Percentiles rank a stretch among this genome's conserved stretches.
Evolutionary conservation across 2,329 filamentous ascomycete species (phyloP).

Genomic region (Microdochium trichocladiopsis): DNA sequence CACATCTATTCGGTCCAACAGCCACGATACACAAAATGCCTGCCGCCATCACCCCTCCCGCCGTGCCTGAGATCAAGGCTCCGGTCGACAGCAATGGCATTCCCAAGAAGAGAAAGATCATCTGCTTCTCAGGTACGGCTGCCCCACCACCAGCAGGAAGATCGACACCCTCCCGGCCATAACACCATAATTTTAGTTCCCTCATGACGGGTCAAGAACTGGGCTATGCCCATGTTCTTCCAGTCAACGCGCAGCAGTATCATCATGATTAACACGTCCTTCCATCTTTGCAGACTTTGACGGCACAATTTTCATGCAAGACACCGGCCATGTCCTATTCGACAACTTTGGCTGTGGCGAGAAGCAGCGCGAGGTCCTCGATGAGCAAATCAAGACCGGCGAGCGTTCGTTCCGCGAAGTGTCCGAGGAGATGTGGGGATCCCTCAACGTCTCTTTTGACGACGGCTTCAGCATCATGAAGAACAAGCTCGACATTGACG

Average conservation of each 20-base stretch:
- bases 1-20: neutral
- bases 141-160: slow-evolving; percentile 1
- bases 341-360: slow-evolving; percentile 57
- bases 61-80: slow-evolving; percentile 18
- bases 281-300: slow-evolving; percentile 55
- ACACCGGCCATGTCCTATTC: slow-evolving; percentile 63
- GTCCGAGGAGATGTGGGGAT: slow-evolving; percentile 68
- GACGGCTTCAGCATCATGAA: slow-evolving; percentile 61
- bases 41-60: slow-evolving; percentile 25
- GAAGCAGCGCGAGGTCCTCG: slow-evolving; percentile 46
- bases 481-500: slow-evolving; percentile 53
- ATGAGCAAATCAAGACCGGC: slow-evolving; percentile 57
- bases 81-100: slow-evolving; percentile 14
- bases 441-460: slow-evolving; percentile 58
- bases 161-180: neutral
- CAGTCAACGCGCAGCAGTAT: neutral
- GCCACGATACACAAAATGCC: slow-evolving; percentile 24
- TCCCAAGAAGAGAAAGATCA: slow-evolving; percentile 45
- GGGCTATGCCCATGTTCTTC: neutral
- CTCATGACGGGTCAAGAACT: neutral
- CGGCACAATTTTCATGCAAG: slow-evolving; percentile 66
- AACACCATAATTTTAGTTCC: too few relatives aligned
- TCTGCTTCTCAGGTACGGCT: slow-evolving; percentile 47
- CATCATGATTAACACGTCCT: slow-evolving; percentile 6
- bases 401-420: slow-evolving; percentile 62